A percentile compares a stretch with the other conserved stretches of the same genome.
Evolutionary conservation across 2,329 filamentous ascomycete species (phyloP).

Genomic region (Ophiostoma piceae): DNA sequence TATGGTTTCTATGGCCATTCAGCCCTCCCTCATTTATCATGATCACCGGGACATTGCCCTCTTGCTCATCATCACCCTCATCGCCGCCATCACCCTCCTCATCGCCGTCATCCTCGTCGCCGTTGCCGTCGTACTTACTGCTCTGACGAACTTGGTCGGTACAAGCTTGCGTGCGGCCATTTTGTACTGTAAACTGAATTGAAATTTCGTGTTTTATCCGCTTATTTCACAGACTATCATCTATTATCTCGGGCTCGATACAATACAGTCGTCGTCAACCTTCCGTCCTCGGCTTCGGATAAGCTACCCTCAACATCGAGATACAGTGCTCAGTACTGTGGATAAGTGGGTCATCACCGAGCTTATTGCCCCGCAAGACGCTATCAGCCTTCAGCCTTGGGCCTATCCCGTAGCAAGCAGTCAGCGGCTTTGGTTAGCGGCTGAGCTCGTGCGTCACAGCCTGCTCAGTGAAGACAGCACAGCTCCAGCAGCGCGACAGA

Average conservation of each 20-base stretch:
- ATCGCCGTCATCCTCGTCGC: neutral
- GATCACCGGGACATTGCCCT: neutral
- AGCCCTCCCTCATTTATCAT: neutral
- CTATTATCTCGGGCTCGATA: neutral
- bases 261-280: neutral
- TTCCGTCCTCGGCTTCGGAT: constrained; percentile 1
- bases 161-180: constrained; percentile 32
- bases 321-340: neutral
- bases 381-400: neutral
- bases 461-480: neutral
- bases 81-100: neutral
- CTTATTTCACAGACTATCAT: no score
- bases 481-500: constrained; percentile 9
- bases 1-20: neutral
- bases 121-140: constrained; percentile 26
- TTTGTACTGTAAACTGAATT: neutral
- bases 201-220: no score
- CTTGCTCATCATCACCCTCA: no score
- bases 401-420: neutral
- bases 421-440: neutral
- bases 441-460: neutral
- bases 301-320: neutral
- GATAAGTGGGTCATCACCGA: neutral
- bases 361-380: neutral
- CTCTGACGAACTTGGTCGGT: constrained; percentile 34